Evolutionary conservation across 2,329 filamentous ascomycete species (phyloP).

Genomic region (Aspergillus eucalypticola): DNA sequence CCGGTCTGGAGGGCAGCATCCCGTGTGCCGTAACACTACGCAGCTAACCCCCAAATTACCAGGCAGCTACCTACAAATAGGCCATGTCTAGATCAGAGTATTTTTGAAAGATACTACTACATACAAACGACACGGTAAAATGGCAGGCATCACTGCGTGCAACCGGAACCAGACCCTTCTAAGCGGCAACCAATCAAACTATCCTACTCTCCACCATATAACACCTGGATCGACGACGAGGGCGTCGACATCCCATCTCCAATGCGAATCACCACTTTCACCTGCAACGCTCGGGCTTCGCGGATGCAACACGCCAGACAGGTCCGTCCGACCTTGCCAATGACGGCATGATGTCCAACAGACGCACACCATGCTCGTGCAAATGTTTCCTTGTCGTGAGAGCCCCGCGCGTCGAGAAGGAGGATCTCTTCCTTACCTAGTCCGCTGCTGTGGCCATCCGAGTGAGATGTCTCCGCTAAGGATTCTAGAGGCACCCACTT

Average conservation of each 20-base stretch:
- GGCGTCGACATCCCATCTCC: conserved; percentile 21
- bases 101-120: background rate
- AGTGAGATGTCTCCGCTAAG: conserved; percentile 15
- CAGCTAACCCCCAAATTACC: too few relatives aligned
- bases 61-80: too few relatives aligned
- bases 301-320: conserved; percentile 46
- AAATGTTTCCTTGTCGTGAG: conserved; percentile 40
- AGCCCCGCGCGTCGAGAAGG: conserved; percentile 40
- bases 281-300: conserved; percentile 43
- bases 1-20: too few relatives aligned
- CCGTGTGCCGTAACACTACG: too few relatives aligned
- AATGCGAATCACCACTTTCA: conserved; percentile 43
- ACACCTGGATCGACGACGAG: conserved; percentile 3
- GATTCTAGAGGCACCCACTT: conserved; percentile 32
- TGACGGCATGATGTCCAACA: conserved; percentile 43
- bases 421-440: conserved; percentile 26
- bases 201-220: conserved; percentile 4
- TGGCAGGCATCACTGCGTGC: background rate
- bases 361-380: conserved; percentile 49
- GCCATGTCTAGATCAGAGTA: too few relatives aligned
- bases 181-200: background rate
- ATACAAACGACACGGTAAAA: background rate
- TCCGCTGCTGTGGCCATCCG: background rate
- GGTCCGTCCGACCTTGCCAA: conserved; percentile 42
- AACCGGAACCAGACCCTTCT: background rate